Percentiles rank a stretch among this genome's conserved stretches.
These are phyloP conservation scores for Plectranthus barbatus DNA, from an alignment of 257 asterid species.

Conservation along the genomic window DNA sequence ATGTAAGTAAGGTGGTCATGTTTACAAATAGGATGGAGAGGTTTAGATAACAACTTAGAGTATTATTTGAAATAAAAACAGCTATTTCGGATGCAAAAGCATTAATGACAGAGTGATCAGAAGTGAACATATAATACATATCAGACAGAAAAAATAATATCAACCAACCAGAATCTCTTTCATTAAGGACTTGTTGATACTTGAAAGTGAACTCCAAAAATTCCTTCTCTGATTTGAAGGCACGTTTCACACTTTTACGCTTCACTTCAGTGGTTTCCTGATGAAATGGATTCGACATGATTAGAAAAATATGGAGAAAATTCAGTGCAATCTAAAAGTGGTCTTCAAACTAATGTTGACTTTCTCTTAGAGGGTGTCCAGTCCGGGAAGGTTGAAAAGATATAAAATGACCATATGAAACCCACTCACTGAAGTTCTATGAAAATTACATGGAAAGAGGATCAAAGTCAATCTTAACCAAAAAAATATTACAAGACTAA, in stretches of 20 bases:
- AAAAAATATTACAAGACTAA: background rate
- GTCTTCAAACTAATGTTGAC: constrained; percentile 5
- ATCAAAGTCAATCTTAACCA: background rate
- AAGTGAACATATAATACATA: constrained; percentile 1
- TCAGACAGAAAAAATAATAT: constrained; percentile 7
- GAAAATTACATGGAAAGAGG: too few species aligned
- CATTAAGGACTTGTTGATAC: constrained; percentile 82
- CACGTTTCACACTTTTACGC: constrained; percentile 71
- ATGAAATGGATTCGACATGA: background rate
- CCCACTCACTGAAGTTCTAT: too few species aligned
- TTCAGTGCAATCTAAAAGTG: background rate
- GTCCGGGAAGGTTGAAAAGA: background rate
- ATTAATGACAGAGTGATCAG: background rate
- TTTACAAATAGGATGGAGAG: background rate
- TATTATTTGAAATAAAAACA: background rate
- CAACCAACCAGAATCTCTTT: constrained; percentile 90
- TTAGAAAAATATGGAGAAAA: background rate
- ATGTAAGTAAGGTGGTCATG: background rate
- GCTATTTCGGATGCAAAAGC: background rate
- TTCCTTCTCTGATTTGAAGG: constrained; percentile 73
- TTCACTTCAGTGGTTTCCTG: constrained; percentile 75
- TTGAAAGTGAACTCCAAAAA: constrained; percentile 79
- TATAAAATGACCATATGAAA: too few species aligned
- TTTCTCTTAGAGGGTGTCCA: constrained; percentile 5
- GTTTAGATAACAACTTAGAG: background rate